A percentile compares a stretch with the other conserved stretches of the same genome.
Evolutionary conservation across 371 early-diverging fungal species (phyloP).

Genomic region (Mucor irregularis): DNA sequence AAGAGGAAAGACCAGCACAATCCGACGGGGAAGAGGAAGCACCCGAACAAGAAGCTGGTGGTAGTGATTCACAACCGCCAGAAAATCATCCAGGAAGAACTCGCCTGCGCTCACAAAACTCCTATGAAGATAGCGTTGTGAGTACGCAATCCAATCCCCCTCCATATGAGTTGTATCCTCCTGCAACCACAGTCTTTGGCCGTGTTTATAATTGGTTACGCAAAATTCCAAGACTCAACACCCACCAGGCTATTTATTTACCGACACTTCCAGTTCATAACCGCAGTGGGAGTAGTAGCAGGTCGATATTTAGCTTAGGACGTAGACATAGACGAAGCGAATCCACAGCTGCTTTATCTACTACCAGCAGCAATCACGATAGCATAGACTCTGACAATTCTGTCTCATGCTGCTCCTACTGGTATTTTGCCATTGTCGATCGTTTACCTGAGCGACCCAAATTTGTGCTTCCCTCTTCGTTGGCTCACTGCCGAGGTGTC

Average conservation of each 20-base stretch:
- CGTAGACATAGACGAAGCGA: conserved; percentile 10
- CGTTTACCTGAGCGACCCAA: conserved; percentile 24
- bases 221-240: conserved; percentile 40
- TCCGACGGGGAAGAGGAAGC: conserved; percentile 11
- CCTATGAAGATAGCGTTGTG: conserved; percentile 37
- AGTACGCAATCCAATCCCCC: conserved; percentile 50
- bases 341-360: background rate
- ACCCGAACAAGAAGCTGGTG: background rate
- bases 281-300: conserved; percentile 8
- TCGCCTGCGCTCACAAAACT: conserved; percentile 5
- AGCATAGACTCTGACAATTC: conserved; percentile 27
- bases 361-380: conserved; percentile 1
- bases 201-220: conserved; percentile 49
- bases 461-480: conserved; percentile 24
- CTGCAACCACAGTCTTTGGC: conserved; percentile 41
- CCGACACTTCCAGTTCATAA: conserved; percentile 27
- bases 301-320: conserved; percentile 16
- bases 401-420: conserved; percentile 31
- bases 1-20: conserved; percentile 13
- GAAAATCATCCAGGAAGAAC: conserved; percentile 1
- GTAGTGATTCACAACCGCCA: background rate
- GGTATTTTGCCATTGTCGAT: conserved; percentile 17
- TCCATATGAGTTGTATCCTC: conserved; percentile 51
- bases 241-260: conserved; percentile 46
- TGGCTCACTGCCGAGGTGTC: conserved; percentile 30